Evolutionary conservation across 1,284 basidiomycete genomes (phyloP).

Genomic region (Sporisorium iseilematis-ciliati): DNA sequence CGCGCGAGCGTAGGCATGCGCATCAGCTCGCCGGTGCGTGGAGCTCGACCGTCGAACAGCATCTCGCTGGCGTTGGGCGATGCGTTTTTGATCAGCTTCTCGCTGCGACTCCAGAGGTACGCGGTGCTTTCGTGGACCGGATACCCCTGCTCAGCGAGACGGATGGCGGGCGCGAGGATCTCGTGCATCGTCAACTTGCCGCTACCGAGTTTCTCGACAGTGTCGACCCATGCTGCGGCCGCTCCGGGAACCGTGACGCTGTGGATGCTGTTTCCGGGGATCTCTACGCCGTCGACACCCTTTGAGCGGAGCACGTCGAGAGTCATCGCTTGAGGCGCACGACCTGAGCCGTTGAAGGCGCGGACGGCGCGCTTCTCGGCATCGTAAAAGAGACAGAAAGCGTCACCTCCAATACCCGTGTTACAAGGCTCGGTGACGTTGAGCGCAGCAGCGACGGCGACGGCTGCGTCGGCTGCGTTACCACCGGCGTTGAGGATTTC

Average conservation of each 20-base stretch:
- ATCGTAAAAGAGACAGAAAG: conserved; percentile 92
- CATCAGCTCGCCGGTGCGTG: conserved; percentile 71
- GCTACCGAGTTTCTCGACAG: conserved; percentile 83
- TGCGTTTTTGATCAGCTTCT: conserved; percentile 81
- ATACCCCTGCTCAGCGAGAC: conserved; percentile 66
- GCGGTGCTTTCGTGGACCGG: conserved; percentile 60
- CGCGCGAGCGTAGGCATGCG: conserved; percentile 79
- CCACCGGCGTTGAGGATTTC: conserved; percentile 90
- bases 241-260: conserved; percentile 93
- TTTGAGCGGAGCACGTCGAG: conserved; percentile 80
- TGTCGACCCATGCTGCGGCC: conserved; percentile 92
- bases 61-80: conserved; percentile 86
- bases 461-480: conserved; percentile 78
- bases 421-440: conserved; percentile 74
- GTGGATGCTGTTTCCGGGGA: conserved; percentile 74
- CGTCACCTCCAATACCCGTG: conserved; percentile 77
- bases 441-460: conserved; percentile 85
- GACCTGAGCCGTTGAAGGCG: conserved; percentile 87
- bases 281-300: conserved; percentile 77
- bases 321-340: conserved; percentile 78
- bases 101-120: conserved; percentile 78
- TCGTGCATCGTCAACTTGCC: conserved; percentile 83
- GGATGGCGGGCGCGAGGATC: conserved; percentile 79
- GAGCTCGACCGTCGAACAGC: conserved; percentile 80
- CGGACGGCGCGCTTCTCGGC: conserved; percentile 82